Percentiles rank a stretch among this genome's conserved stretches.
Evolutionary conservation across 1,284 basidiomycete species (phyloP).

Genomic region (Ganoderma meredithae): DNA sequence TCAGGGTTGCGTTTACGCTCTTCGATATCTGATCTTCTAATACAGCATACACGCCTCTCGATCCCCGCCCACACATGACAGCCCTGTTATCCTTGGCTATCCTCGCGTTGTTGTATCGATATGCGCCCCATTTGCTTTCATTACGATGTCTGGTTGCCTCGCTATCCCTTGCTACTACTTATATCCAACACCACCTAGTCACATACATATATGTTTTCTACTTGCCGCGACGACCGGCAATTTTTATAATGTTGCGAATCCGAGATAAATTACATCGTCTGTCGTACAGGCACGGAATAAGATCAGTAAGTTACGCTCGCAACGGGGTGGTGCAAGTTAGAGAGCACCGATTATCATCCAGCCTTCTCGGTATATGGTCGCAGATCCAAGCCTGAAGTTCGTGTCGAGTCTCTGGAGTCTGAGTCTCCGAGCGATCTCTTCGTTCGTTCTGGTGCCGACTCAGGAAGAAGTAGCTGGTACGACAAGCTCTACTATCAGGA

Average conservation of each 20-base stretch:
- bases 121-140: not conserved
- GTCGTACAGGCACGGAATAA: not conserved
- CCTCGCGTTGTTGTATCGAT: not conserved
- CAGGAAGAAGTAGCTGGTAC: no score
- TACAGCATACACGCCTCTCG: not conserved
- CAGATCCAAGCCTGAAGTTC: no score
- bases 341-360: no score
- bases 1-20: not conserved
- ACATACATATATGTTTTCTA: not conserved
- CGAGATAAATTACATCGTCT: no score
- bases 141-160: not conserved
- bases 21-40: not conserved
- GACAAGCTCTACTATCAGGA: no score
- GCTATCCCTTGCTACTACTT: not conserved
- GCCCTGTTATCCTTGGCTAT: not conserved
- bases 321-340: no score
- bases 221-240: not conserved
- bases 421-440: no score
- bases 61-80: not conserved
- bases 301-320: not conserved
- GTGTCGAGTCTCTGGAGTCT: no score
- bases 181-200: not conserved
- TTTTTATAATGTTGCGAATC: not conserved
- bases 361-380: no score
- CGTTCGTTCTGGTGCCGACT: no score